A percentile compares a stretch with the other conserved stretches of the same genome.
Evolutionary conservation across 371 early-diverging fungal genomes (phyloP).

Genomic region (Mucor velutinosus): DNA sequence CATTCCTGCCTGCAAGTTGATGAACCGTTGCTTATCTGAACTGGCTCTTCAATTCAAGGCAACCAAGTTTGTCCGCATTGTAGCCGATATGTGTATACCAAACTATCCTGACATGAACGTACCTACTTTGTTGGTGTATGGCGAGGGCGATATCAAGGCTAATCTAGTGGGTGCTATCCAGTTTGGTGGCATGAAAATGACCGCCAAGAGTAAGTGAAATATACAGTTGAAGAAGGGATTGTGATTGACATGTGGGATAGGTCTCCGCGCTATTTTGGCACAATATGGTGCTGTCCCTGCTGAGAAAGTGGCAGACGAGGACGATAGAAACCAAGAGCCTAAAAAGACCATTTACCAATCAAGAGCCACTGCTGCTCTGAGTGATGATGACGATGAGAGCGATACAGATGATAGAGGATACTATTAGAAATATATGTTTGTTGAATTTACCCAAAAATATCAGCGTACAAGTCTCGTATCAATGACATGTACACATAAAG

Average conservation of each 20-base stretch:
- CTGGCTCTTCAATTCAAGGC: conserved; percentile 84
- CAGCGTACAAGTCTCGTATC: no score
- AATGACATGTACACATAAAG: no score
- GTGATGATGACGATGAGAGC: conserved; percentile 61
- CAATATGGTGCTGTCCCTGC: conserved; percentile 47
- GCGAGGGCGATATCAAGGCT: conserved; percentile 79
- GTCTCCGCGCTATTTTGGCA: conserved; percentile 42
- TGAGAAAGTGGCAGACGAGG: conserved; percentile 33
- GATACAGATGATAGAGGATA: conserved; percentile 55
- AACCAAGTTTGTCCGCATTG: conserved; percentile 92
- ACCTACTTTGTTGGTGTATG: conserved; percentile 90
- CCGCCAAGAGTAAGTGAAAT: conserved; percentile 57
- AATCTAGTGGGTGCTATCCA: conserved; percentile 82
- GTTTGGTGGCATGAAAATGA: conserved; percentile 84
- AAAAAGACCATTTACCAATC: conserved; percentile 49
- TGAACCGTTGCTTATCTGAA: conserved; percentile 73
- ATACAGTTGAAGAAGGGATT: background rate
- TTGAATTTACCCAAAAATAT: no score
- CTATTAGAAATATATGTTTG: conserved; percentile 23
- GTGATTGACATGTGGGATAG: conserved; percentile 9
- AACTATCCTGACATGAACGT: conserved; percentile 92
- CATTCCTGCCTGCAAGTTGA: conserved; percentile 78
- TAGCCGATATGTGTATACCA: conserved; percentile 90
- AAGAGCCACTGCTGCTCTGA: conserved; percentile 57
- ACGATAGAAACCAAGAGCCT: conserved; percentile 13